Evolutionary conservation across 2,329 filamentous ascomycete species (phyloP), one percentile per base, ranked within the genome.

Genomic region (Xylariaceae sp.): DNA sequence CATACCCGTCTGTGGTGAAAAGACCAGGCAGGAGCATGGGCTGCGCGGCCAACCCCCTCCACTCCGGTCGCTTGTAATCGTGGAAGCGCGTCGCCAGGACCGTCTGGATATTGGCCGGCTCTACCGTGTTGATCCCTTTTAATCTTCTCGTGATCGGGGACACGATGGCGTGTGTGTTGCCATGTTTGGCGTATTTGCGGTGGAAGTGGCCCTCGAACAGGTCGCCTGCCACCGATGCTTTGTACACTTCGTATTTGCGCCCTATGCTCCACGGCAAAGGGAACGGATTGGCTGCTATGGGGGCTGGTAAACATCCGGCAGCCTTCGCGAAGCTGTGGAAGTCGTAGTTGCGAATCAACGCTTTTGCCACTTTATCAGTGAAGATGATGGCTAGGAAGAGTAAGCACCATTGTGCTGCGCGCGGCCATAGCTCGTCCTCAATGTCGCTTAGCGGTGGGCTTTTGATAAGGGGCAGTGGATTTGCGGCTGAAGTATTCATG

Each of bases 401-500:
- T 4, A 53, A 26, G 20, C 40, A 53, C 51, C 51, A 53, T 7
- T 48, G 16, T 12, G 40, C 45, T 9, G 51, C 45, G 20, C 45
- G 23, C 20, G 18, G 20, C 51, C 51, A 53, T 40, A 29, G 23
- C 18, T 43, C 45, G 6, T 48, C 45, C n/a, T n/a, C 14, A 19
- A 32, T 29, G 32, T 26, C 23, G 23, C 23, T 26, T 16, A 19
- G 19, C 6, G n/a, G 44, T 19, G 6, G 21, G 7, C 16, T 3
- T 10, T 37, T 2, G 10, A 7, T 5, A 21, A 18, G 26, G 10
- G 41, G 41, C 10, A n/a, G 26, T 16, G 19, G 7, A 46, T 6
- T 29, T 18, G 52, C 85, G 89, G 42, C 77, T 74, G 23, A 18
- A 29, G 44, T 29, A 32, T 46, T 46, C 44, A 32, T 32, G 18